Percentiles rank a stretch among this genome's conserved stretches.
These are phyloP conservation scores for Chlorencoelia australis DNA, from an alignment of 2,329 filamentous ascomycete species.

Conservation along the genomic window DNA sequence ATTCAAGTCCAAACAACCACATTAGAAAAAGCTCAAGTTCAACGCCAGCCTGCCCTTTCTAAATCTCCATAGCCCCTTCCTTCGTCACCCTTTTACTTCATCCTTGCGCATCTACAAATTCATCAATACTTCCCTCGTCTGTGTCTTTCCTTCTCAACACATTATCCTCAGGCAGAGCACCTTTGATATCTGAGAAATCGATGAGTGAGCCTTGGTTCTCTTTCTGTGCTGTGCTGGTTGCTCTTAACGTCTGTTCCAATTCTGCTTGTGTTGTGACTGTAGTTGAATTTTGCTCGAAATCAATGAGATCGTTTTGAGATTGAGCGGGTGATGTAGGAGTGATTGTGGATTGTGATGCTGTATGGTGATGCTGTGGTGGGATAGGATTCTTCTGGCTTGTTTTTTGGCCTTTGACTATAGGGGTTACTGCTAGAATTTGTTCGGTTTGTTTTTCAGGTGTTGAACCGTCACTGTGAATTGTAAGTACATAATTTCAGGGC, in stretches of 20 bases:
- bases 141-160: slow-evolving; percentile 22
- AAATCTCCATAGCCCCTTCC: not conserved
- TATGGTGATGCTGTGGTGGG: slow-evolving; percentile 33
- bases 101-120: slow-evolving; percentile 27
- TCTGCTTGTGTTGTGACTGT: slow-evolving; percentile 18
- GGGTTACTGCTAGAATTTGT: slow-evolving; percentile 79
- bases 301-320: slow-evolving; percentile 39
- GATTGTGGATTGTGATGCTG: slow-evolving; percentile 7
- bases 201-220: slow-evolving; percentile 26
- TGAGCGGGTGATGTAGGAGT: slow-evolving; percentile 5
- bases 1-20: too few relatives aligned
- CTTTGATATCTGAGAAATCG: slow-evolving; percentile 46
- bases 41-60: slow-evolving; percentile 6
- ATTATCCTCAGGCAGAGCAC: slow-evolving; percentile 32
- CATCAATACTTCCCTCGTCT: slow-evolving; percentile 24
- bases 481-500: slow-evolving; percentile 8
- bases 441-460: slow-evolving; percentile 61
- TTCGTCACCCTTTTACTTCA: slow-evolving; percentile 6
- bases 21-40: slow-evolving; percentile 2
- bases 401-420: slow-evolving; percentile 71
- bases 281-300: slow-evolving; percentile 38
- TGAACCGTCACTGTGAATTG: slow-evolving; percentile 42
- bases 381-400: slow-evolving; percentile 44
- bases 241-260: slow-evolving; percentile 19
- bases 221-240: slow-evolving; percentile 15